Evolutionary conservation across 1,284 basidiomycete species (phyloP).

Genomic region (Ganoderma lucidum): DNA sequence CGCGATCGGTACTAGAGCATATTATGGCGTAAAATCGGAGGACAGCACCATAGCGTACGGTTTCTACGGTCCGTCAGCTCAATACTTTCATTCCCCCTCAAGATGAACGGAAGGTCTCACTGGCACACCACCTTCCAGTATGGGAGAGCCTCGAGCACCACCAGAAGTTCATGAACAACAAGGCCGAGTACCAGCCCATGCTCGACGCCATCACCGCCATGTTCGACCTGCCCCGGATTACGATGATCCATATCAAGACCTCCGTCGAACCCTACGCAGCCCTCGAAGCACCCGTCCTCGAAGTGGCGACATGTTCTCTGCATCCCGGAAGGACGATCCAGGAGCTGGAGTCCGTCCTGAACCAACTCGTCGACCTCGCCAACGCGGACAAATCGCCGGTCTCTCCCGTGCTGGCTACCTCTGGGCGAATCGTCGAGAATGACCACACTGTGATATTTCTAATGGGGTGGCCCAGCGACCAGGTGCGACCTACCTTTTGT

Average conservation of each 20-base stretch:
- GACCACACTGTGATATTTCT: conserved; percentile 4
- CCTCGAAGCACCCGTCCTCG: conserved; percentile 31
- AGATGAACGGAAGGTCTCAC: too few relatives aligned
- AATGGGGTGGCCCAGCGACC: conserved; percentile 8
- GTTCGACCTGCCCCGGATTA: conserved; percentile 14
- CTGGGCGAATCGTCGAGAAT: conserved; percentile 5
- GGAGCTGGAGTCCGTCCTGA: conserved; percentile 4
- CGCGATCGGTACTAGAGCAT: conserved; percentile 22
- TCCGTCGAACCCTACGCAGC: conserved; percentile 32
- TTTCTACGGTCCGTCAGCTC: conserved; percentile 24
- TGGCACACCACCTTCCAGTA: not conserved
- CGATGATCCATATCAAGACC: conserved; percentile 32
- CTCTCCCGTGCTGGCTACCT: conserved; percentile 6
- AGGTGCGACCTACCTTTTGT: not conserved
- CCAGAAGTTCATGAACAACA: conserved; percentile 29
- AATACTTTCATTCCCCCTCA: not conserved
- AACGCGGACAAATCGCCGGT: conserved; percentile 6
- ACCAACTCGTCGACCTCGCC: not conserved
- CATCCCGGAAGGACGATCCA: conserved; percentile 16
- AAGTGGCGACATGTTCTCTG: conserved; percentile 30
- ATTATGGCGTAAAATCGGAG: conserved; percentile 33
- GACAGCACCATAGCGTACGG: conserved; percentile 32
- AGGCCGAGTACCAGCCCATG: conserved; percentile 27
- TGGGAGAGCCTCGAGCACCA: conserved; percentile 28
- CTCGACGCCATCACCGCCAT: conserved; percentile 13